Evolutionary conservation across 768 basidiomycete genomes (phyloP), one percentile per base, ranked within the genome.

Genomic region (Psilocybe cyanescens): DNA sequence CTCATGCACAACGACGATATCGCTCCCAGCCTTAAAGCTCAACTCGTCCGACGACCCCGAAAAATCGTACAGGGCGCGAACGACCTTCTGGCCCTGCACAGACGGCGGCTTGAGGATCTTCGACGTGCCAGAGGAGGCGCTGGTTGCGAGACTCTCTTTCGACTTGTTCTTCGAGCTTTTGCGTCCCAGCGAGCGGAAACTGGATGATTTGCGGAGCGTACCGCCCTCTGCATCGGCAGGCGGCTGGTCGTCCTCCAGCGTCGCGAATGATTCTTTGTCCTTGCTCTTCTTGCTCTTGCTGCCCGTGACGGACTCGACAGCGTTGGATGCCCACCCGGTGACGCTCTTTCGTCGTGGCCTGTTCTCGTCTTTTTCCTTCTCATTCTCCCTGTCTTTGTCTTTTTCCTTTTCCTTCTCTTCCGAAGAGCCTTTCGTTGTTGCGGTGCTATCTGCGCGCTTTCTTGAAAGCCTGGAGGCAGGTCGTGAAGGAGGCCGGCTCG

Each of bases 1-100:
- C 71, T 96, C 93, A 35, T 86, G 87, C 30, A 92, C 67, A 30
- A 95, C 87, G 12, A 81, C 73, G 59, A 97, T 90, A 65, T 92
- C 86, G 44, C 90, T 88, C 0, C 94, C 95, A 4, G 81, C 77
- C 59, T 77, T 82, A 76, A 97, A 89, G 46, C 82, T 82, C 39
- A 97, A 78, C 72, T 97, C 95, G 65, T 95, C 94, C 1, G 84
- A 76, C 2, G 87, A 87, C 2, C 87, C 91, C 0, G 77, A 73
- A 72, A 94, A 96, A 72, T 91, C 90, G 69, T 90, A 86, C 65
- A 91, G 68, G 0, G 92, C 94, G 48, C 86, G 83, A 54, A 91
- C 89, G 11, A 85, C 59, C 70, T 82, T 86, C 69, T 74, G 80
- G 50, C 79, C 81, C 58, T 81, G 79, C 45, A 78, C 70, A 3